phyloP scores from a whole-genome alignment of 768 basidiomycete genomes.

The Lepiota venenata region DNA sequence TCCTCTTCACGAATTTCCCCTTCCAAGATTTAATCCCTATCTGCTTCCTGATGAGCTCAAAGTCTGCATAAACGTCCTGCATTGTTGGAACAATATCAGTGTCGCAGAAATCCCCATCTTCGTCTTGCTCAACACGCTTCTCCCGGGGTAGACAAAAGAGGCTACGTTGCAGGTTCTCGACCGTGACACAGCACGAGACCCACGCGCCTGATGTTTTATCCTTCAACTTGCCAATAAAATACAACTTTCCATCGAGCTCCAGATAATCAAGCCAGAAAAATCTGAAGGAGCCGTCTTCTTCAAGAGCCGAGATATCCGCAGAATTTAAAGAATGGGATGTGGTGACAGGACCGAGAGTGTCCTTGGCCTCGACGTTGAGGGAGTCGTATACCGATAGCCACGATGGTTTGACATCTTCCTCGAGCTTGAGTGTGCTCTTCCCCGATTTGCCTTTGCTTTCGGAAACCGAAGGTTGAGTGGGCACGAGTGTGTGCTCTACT shows the following conservation, averaged over 20 bases:
- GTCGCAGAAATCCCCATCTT: constrained; percentile 57
- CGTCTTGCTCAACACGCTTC: constrained; percentile 52
- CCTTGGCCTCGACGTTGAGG: constrained; percentile 56
- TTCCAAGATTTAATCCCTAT: constrained; percentile 73
- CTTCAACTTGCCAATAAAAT: constrained; percentile 89
- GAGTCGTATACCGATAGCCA: constrained; percentile 81
- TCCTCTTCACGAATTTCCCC: constrained; percentile 81
- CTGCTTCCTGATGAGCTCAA: constrained; percentile 73
- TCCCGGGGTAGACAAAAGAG: constrained; percentile 84
- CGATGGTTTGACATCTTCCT: constrained; percentile 44
- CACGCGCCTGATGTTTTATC: constrained; percentile 68
- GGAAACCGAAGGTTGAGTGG: constrained; percentile 17
- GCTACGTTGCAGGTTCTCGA: constrained; percentile 86
- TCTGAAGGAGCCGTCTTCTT: constrained; percentile 78
- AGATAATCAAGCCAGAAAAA: constrained; percentile 98
- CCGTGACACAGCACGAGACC: constrained; percentile 83
- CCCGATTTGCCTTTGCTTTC: constrained; percentile 8
- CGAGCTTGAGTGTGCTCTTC: constrained; percentile 41
- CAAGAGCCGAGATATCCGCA: constrained; percentile 55
- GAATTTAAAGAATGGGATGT: constrained; percentile 34
- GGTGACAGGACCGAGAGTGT: constrained; percentile 50
- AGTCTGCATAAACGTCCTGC: constrained; percentile 77
- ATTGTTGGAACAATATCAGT: constrained; percentile 73
- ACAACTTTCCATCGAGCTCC: constrained; percentile 79
- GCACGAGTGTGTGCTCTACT: constrained; percentile 14